These are phyloP conservation scores for Trichocladium antarcticum DNA, from an alignment of 495 filamentous ascomycete genomes.

Conservation along the genomic window DNA sequence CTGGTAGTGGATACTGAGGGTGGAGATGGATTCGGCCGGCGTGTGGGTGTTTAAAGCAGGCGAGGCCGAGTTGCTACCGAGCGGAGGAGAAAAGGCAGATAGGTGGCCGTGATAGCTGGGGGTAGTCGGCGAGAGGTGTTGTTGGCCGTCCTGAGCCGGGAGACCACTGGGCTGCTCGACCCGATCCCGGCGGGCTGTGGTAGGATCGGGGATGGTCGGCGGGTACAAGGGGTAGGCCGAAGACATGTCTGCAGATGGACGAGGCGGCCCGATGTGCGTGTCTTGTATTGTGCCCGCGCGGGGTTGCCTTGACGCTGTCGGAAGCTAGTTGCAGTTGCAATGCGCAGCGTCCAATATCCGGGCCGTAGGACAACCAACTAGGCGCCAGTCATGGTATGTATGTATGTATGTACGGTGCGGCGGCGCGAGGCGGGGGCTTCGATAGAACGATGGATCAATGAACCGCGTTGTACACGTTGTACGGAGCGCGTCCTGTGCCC, in stretches of 20 bases:
- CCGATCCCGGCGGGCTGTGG: conserved; percentile 15
- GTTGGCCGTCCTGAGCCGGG: conserved; percentile 15
- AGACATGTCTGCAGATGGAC: conserved; percentile 23
- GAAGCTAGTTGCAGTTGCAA: conserved; percentile 2
- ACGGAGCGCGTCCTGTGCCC: neutral
- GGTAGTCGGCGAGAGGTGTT: conserved; percentile 5
- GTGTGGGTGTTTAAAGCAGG: conserved; percentile 30
- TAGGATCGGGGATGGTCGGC: conserved; percentile 19
- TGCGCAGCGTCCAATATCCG: conserved; percentile 7
- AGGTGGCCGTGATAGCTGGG: conserved; percentile 24
- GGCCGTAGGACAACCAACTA: too few relatives aligned
- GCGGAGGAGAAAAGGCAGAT: conserved; percentile 33
- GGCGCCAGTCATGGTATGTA: too few relatives aligned
- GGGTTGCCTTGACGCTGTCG: neutral
- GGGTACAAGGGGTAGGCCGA: conserved; percentile 22
- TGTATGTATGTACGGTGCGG: too few relatives aligned
- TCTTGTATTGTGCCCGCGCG: conserved; percentile 17
- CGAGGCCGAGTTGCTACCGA: conserved; percentile 31
- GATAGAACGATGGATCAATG: too few relatives aligned
- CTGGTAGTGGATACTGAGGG: conserved; percentile 32
- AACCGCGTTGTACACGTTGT: neutral
- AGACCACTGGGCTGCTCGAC: conserved; percentile 21
- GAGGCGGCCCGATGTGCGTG: conserved; percentile 5
- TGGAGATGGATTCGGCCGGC: conserved; percentile 33
- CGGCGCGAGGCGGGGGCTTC: too few relatives aligned